Conservation (phyloP, 768 basidiomycete species). For the Asterophora parasitica region DNA sequence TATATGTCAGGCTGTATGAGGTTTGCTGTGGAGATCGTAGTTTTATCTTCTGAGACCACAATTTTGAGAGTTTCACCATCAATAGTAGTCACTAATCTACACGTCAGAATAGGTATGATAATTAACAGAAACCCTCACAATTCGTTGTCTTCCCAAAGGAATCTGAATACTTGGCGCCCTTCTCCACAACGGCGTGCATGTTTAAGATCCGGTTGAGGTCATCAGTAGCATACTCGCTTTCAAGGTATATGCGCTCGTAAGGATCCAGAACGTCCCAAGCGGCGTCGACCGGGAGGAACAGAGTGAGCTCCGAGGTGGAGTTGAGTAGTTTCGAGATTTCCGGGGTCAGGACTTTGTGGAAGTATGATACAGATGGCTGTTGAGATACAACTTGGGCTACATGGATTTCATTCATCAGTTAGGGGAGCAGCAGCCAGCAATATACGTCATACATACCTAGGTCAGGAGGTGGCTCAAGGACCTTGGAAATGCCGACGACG, state of each 20-base stretch:
- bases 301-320: conserved; percentile 65
- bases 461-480: conserved; percentile 71
- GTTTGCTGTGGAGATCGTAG: conserved; percentile 50
- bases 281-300: conserved; percentile 83
- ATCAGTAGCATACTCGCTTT: conserved; percentile 79
- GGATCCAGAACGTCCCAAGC: conserved; percentile 79
- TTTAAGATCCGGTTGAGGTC: conserved; percentile 77
- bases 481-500: conserved; percentile 66
- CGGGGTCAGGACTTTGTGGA: conserved; percentile 64
- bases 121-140: conserved; percentile 36
- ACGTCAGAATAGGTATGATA: conserved; percentile 10
- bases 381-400: conserved; percentile 58
- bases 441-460: conserved; percentile 50
- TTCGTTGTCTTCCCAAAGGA: conserved; percentile 48
- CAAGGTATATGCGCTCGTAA: conserved; percentile 82
- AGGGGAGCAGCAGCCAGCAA: not conserved
- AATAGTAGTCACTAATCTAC: conserved; percentile 59
- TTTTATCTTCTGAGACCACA: conserved; percentile 46
- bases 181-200: conserved; percentile 64
- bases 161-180: conserved; percentile 63
- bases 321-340: conserved; percentile 56
- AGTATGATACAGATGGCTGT: conserved; percentile 64
- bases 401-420: conserved; percentile 4
- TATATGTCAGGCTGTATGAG: conserved; percentile 81
- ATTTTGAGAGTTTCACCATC: conserved; percentile 66